Conservation (phyloP, 73 alveolate species). For the Paramecium octaurelia region DNA sequence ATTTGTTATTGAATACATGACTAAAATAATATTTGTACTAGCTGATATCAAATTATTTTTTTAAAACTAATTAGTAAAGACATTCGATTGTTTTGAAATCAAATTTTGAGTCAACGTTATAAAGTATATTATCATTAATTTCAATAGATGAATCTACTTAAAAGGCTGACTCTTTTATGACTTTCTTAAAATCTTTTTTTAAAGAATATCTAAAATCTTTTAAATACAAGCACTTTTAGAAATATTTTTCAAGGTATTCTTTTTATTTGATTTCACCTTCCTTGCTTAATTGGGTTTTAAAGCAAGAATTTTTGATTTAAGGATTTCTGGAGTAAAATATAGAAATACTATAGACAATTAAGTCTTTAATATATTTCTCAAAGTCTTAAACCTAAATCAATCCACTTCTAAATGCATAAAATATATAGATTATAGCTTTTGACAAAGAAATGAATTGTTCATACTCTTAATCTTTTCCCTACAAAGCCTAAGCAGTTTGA, state of each 20-base stretch:
- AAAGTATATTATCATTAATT: neutral
- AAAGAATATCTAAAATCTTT: neutral
- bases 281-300: neutral
- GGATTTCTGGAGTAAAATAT: neutral
- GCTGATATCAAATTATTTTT: neutral
- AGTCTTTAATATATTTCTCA: neutral
- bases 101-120: neutral
- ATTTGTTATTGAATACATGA: neutral
- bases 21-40: neutral
- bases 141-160: neutral
- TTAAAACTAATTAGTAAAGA: neutral
- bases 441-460: neutral
- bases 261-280: neutral
- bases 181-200: too few species aligned
- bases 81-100: neutral
- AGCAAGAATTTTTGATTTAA: neutral
- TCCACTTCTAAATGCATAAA: constrained; percentile 11
- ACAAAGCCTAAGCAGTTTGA: neutral
- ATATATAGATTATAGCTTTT: neutral
- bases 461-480: neutral
- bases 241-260: neutral
- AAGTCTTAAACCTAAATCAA: neutral
- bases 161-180: too few species aligned
- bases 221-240: neutral
- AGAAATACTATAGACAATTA: neutral